Evolutionary conservation across 164 flowering plant species (phyloP), one percentile per base, ranked within the genome.

Genomic region (Umbellularia californica): DNA sequence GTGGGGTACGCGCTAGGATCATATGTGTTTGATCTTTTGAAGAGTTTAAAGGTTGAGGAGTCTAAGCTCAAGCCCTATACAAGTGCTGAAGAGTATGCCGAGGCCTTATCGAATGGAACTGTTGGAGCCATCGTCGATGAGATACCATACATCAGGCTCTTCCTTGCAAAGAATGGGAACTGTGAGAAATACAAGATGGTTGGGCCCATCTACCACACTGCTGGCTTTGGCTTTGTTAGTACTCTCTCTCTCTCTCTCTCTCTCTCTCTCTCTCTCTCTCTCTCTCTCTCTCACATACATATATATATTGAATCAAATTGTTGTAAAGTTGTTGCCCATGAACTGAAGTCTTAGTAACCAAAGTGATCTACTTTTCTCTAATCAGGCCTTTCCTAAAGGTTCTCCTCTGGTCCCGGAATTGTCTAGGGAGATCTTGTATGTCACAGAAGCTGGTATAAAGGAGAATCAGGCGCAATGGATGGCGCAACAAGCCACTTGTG

Each of bases 181-280:
- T 79, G 86, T 58, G 63, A 63, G 11, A 73, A 81, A 28, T 88
- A 82, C 71, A 81, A 58, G 5, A 79, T 81, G 63, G 82, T 78
- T 55, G 83, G 83, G 67, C 86, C 89, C 4, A 82, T 74, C 3
- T 77, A 80, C 71, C 78, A 62, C 58, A 78, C 83, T 10, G 87
- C 35, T 47, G 90, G 90, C 9, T 78, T 87, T 35, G 89, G 91
- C 27, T 87, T 87, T 78, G 93, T 90, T 70, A 83, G 86, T 79
- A 20, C 50, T 65, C 70, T 69, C 60, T 55, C 60, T 55, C 6
- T 12, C 15, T 55, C n/a, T 55, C n/a, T 55, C n/a, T 17, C 20
- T 35, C 47, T 35, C 47, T 35, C 47, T 35, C 47, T 35, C 47
- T 35, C 47, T 35, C 47, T 33, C 5, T 33, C 35, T 33, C n/a